These are phyloP conservation scores for Dioscorea dumetorum DNA, from an alignment of 106 monocot species.

Conservation along the genomic window DNA sequence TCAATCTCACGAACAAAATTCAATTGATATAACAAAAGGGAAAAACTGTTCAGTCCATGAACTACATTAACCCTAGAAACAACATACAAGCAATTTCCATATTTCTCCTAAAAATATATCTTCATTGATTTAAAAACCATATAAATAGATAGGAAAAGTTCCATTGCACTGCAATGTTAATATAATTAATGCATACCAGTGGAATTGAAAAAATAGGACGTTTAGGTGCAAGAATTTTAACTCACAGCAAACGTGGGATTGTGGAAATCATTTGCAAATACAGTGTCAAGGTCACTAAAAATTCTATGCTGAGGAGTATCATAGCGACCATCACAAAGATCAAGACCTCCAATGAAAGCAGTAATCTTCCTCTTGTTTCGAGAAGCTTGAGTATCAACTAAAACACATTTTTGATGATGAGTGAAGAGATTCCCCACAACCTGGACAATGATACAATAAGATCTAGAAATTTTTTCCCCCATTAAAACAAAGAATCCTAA, in stretches of 20 bases:
- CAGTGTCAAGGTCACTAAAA: slow-evolving; percentile 52
- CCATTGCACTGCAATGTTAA: too few relatives aligned
- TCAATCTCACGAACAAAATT: too few relatives aligned
- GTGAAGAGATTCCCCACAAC: slow-evolving; percentile 81
- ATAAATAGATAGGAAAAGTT: too few relatives aligned
- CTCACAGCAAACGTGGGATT: slow-evolving; percentile 74
- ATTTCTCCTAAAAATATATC: too few relatives aligned
- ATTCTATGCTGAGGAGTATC: slow-evolving; percentile 75
- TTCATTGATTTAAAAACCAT: too few relatives aligned
- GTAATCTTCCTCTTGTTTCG: slow-evolving; percentile 68
- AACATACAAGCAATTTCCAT: too few relatives aligned
- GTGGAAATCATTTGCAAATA: slow-evolving; percentile 57
- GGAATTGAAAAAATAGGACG: neutral
- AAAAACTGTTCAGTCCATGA: too few relatives aligned
- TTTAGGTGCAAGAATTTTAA: neutral
- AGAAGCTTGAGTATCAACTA: slow-evolving; percentile 60
- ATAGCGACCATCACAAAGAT: slow-evolving; percentile 83
- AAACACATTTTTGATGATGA: slow-evolving; percentile 70
- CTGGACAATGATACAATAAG: slow-evolving; percentile 16
- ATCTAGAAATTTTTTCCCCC: neutral
- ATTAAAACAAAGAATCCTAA: too few relatives aligned
- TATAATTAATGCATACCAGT: neutral
- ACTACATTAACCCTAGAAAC: too few relatives aligned
- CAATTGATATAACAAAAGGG: too few relatives aligned
- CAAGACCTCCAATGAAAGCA: slow-evolving; percentile 69